Conservation (phyloP, 1,284 basidiomycete genomes). For the Moesziomyces aphidis region DNA sequence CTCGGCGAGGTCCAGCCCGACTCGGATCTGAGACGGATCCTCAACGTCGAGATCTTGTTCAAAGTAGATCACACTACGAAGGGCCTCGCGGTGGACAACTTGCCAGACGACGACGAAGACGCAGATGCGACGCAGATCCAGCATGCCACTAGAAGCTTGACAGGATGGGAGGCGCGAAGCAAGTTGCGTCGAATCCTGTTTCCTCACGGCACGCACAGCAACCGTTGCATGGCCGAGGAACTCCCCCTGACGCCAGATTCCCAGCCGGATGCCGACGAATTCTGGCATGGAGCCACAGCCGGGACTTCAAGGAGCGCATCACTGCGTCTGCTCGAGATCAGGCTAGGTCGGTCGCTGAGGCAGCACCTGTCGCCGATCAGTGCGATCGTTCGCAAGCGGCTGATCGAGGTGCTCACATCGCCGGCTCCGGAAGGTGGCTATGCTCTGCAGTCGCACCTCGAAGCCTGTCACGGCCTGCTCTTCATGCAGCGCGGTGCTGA, state of each 20-base stretch:
- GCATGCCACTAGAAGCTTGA: not conserved
- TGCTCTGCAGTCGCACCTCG: slow-evolving; percentile 30
- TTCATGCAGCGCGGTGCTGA: slow-evolving; percentile 48
- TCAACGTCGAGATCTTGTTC: slow-evolving; percentile 5
- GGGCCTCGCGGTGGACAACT: not conserved
- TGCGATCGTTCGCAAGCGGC: slow-evolving; percentile 37
- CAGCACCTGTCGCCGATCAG: slow-evolving; percentile 41
- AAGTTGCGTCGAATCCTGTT: not conserved
- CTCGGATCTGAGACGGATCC: slow-evolving; percentile 16
- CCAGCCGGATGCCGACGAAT: slow-evolving; percentile 18
- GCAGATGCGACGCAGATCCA: not conserved
- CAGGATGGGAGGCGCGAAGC: not conserved
- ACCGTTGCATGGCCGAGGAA: not conserved
- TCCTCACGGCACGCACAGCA: not conserved
- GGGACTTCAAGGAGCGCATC: slow-evolving; percentile 1
- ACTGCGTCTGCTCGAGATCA: slow-evolving; percentile 30
- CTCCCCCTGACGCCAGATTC: slow-evolving; percentile 23
- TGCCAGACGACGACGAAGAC: not conserved
- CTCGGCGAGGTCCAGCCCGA: slow-evolving; percentile 33
- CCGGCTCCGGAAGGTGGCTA: slow-evolving; percentile 32
- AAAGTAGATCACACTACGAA: too few relatives aligned
- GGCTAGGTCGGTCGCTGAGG: slow-evolving; percentile 25
- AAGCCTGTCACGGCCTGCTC: slow-evolving; percentile 36
- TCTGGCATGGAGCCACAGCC: slow-evolving; percentile 2
- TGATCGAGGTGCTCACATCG: slow-evolving; percentile 31